A percentile compares a stretch with the other conserved stretches of the same genome.
phyloP scores from a whole-genome alignment of 208 protist species.

The Wallacemonas collosoma region DNA sequence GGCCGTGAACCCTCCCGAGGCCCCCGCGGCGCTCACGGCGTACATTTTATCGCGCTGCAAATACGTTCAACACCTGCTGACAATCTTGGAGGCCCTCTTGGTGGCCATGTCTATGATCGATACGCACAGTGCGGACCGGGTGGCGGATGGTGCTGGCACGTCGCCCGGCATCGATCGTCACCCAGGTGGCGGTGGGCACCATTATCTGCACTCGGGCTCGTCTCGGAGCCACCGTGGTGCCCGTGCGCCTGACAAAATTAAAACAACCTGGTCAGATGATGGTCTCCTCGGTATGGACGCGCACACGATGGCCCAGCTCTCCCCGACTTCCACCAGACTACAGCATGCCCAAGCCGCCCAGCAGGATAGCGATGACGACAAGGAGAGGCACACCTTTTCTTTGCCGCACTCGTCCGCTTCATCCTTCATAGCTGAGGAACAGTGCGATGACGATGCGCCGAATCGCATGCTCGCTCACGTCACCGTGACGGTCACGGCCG shows the following conservation, averaged over 20 bases:
- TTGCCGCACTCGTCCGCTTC: not conserved
- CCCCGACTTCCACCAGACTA: not conserved
- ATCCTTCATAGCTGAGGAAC: too few relatives aligned
- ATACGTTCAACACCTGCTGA: slow-evolving; percentile 33
- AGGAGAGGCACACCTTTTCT: not conserved
- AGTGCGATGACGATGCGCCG: not conserved
- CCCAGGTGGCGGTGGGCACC: too few relatives aligned
- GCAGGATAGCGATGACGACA: not conserved
- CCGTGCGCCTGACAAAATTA: not conserved
- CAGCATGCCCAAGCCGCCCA: not conserved
- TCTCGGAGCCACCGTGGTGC: too few relatives aligned
- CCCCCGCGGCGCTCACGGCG: slow-evolving; percentile 22
- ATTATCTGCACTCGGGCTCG: too few relatives aligned
- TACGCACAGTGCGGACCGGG: not conserved
- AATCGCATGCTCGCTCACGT: not conserved
- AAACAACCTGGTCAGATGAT: not conserved
- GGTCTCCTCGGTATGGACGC: not conserved
- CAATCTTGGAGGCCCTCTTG: slow-evolving; percentile 40
- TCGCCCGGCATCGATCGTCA: too few relatives aligned
- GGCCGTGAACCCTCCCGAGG: not conserved
- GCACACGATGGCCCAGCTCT: not conserved
- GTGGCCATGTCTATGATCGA: slow-evolving; percentile 28
- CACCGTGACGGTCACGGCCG: slow-evolving; percentile 25
- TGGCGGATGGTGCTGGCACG: too few relatives aligned
- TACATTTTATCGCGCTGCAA: slow-evolving; percentile 28